phyloP scores from a whole-genome alignment of 441 rosid species.

The Erodium moschatum region DNA sequence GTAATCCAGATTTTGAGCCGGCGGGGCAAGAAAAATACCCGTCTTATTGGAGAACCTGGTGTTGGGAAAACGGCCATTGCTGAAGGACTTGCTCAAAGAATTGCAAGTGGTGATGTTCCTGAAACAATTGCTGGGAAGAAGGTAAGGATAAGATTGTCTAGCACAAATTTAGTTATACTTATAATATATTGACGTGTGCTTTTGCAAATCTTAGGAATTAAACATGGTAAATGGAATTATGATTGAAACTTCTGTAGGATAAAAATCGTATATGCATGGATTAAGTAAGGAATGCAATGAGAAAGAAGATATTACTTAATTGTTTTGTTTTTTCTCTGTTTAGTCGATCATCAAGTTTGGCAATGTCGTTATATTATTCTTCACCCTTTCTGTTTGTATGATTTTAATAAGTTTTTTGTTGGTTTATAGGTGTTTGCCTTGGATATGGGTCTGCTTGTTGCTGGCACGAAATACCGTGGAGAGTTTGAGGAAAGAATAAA shows the following conservation, averaged over 20 bases:
- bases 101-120: slow-evolving; percentile 82
- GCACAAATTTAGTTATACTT: neutral
- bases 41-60: no score
- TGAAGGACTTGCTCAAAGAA: slow-evolving; percentile 85
- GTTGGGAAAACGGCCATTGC: slow-evolving; percentile 97
- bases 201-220: no score
- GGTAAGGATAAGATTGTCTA: slow-evolving; percentile 26
- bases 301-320: no score
- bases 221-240: no score
- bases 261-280: no score
- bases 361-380: neutral
- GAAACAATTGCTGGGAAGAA: slow-evolving; percentile 77
- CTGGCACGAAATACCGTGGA: slow-evolving; percentile 97
- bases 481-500: slow-evolving; percentile 90
- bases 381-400: neutral
- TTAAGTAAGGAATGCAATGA: no score
- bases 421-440: slow-evolving; percentile 40
- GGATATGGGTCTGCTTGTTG: slow-evolving; percentile 94
- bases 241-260: no score
- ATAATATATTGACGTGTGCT: no score
- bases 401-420: no score
- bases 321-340: no score
- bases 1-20: slow-evolving; percentile 86
- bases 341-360: no score
- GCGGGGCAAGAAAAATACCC: slow-evolving; percentile 79